Evolutionary conservation across 202 grass and related monocot species (phyloP), one percentile per base, ranked within the genome.

Genomic region (Setaria italica): DNA sequence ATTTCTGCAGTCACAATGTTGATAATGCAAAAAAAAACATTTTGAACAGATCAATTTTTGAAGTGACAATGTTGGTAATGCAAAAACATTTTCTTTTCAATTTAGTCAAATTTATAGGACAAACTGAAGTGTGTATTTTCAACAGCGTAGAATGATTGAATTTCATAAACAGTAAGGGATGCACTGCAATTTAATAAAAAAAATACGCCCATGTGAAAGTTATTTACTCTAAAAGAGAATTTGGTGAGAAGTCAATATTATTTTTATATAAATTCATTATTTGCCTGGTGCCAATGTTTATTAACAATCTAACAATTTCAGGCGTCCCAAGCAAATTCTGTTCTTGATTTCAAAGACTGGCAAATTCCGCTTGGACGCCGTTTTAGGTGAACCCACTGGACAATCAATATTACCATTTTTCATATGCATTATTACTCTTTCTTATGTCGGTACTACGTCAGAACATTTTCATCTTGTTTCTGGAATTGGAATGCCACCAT

Each of bases 301-400:
- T 63, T 46, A 50, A 32, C 10, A 41, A 51, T 62, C 0, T 75
- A 64, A 67, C 14, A 80, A 80, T 83, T 77, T 72, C 63, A 94
- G 92, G 92, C 71, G 56, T 94, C 92, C 3, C 55, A 92, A 86
- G 70, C 39, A 86, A 92, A 82, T 79, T 62, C 90, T 78, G 87
- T 94, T 77, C 39, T 94, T 71, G 92, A 94, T 90, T 94, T 90
- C 85, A 94, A 92, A 88, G 92, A 94, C 63, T 92, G 92, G 90
- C 92, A 94, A 78, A 92, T 92, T 86, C 88, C 92, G 76, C 92
- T 92, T 78, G 90, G 92, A 37, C 90, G 92, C 3, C 80, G 88
- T 45, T 94, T 94, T 79, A 94, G 90, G 92, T 94, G 20, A 87
- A 65, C 4, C 5, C 7, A 55, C 1, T 54, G 45, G 20, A 30